Evolutionary conservation across 2,329 filamentous ascomycete genomes (phyloP).

Genomic region (Beauveria sp.): DNA sequence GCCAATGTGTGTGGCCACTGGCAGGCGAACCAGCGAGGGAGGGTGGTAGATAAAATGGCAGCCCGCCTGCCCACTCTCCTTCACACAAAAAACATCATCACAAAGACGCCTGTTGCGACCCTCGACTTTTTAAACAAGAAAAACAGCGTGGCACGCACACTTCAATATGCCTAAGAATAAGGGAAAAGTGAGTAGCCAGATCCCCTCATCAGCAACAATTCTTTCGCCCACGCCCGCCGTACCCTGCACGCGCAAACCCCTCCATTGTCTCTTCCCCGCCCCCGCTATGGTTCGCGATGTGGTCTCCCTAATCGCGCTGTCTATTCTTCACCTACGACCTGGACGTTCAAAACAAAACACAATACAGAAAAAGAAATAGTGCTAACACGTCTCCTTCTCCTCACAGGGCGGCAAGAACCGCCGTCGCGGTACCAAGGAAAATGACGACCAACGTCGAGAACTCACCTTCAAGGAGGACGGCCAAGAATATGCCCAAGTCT

Average conservation of each 20-base stretch:
- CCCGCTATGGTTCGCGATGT: constrained; percentile 11
- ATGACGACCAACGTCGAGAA: constrained; percentile 98
- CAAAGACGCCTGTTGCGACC: constrained; percentile 7
- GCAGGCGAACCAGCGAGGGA: neutral
- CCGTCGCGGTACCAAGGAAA: constrained; percentile 97
- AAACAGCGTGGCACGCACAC: constrained; percentile 1
- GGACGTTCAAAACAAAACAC: neutral
- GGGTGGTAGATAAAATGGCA: neutral
- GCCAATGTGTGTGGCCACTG: neutral
- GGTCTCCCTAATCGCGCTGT: neutral
- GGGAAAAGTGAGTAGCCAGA: constrained; percentile 69
- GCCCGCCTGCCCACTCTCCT: constrained; percentile 7
- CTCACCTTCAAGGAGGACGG: constrained; percentile 98
- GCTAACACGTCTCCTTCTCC: constrained; percentile 16
- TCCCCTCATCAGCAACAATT: neutral
- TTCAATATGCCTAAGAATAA: constrained; percentile 94
- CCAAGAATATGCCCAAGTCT: constrained; percentile 52
- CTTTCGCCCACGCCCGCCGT: neutral
- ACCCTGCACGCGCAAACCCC: constrained; percentile 10
- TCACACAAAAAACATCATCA: constrained; percentile 13
- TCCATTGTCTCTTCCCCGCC: constrained; percentile 14
- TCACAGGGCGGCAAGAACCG: constrained; percentile 95
- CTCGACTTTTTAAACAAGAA: neutral
- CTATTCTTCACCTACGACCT: neutral
- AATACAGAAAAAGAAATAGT: neutral